Conservation (phyloP, 2,329 filamentous ascomycete species). For the Lasiodiplodia citricola region DNA sequence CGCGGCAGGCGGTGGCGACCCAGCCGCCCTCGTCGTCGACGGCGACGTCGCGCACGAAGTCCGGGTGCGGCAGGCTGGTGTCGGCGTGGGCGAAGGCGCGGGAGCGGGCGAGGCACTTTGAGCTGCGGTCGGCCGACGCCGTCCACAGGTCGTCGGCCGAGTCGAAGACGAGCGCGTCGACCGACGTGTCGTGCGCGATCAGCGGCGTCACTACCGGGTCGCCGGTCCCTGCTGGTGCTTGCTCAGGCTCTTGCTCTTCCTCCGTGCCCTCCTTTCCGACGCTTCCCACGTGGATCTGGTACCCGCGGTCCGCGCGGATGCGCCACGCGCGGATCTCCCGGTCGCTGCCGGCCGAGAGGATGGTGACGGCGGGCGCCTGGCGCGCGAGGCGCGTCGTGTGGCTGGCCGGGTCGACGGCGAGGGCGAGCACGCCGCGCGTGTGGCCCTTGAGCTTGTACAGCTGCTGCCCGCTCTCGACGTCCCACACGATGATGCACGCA, state of each 20-base stretch:
- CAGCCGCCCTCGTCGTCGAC: slow-evolving; percentile 72
- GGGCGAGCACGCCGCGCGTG: slow-evolving; percentile 76
- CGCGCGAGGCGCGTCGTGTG: slow-evolving; percentile 33
- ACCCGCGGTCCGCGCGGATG: slow-evolving; percentile 54
- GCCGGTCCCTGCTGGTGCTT: slow-evolving; percentile 34
- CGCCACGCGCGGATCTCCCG: slow-evolving; percentile 75
- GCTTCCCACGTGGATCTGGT: slow-evolving; percentile 37
- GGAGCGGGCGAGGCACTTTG: slow-evolving; percentile 75
- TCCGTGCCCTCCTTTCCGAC: slow-evolving; percentile 28
- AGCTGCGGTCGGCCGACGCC: slow-evolving; percentile 86
- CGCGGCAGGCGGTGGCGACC: slow-evolving; percentile 85
- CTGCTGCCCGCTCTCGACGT: slow-evolving; percentile 68
- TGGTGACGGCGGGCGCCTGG: slow-evolving; percentile 48
- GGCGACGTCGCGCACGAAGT: slow-evolving; percentile 85
- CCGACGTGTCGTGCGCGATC: slow-evolving; percentile 84
- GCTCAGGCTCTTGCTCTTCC: slow-evolving; percentile 36
- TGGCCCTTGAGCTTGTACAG: slow-evolving; percentile 81
- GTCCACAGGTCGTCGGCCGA: slow-evolving; percentile 82
- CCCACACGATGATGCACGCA: slow-evolving; percentile 72
- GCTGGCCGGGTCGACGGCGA: slow-evolving; percentile 74
- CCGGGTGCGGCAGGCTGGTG: slow-evolving; percentile 77
- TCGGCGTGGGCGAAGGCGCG: slow-evolving; percentile 70
- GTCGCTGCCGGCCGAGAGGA: slow-evolving; percentile 75
- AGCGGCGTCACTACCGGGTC: slow-evolving; percentile 60
- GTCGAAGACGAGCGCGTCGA: slow-evolving; percentile 82